Evolutionary conservation across 805 yeast species (phyloP).

Genomic region (Hanseniaspora lindneri): DNA sequence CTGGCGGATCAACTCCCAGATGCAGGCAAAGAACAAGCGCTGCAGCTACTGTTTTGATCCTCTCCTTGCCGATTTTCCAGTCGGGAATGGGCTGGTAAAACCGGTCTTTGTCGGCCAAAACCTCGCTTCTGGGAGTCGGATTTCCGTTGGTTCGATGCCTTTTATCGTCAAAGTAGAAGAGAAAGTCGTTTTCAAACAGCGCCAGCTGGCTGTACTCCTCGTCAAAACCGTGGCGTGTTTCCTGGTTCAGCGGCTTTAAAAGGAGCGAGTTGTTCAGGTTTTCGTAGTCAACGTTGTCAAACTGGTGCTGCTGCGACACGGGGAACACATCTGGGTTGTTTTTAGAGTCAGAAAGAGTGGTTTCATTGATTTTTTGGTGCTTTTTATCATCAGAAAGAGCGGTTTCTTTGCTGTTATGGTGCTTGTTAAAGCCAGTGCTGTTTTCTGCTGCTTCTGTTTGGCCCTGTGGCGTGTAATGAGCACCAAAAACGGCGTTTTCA

Average conservation of each 20-base stretch:
- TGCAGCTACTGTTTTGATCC: constrained; percentile 87
- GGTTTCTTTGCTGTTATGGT: no score
- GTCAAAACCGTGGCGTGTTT: constrained; percentile 59
- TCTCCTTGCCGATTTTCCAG: constrained; percentile 83
- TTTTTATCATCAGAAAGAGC: no score
- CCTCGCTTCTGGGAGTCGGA: constrained; percentile 51
- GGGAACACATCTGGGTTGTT: background rate
- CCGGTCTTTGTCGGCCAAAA: constrained; percentile 32
- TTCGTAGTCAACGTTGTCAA: background rate
- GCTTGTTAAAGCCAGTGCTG: no score
- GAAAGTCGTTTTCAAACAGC: constrained; percentile 53
- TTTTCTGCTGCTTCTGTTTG: no score
- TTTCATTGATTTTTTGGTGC: no score
- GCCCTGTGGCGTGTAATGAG: no score
- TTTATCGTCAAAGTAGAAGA: constrained; percentile 79
- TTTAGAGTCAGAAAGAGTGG: no score
- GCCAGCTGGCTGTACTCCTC: constrained; percentile 41
- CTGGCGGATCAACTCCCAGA: constrained; percentile 95
- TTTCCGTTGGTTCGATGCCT: constrained; percentile 84
- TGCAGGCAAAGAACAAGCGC: constrained; percentile 84
- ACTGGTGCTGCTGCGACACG: background rate
- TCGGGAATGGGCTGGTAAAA: constrained; percentile 65
- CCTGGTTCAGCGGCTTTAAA: constrained; percentile 40
- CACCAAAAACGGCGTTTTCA: no score
- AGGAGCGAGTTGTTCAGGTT: constrained; percentile 21